Conservation (phyloP, 768 basidiomycete genomes). For the Mycena epipterygia region DNA sequence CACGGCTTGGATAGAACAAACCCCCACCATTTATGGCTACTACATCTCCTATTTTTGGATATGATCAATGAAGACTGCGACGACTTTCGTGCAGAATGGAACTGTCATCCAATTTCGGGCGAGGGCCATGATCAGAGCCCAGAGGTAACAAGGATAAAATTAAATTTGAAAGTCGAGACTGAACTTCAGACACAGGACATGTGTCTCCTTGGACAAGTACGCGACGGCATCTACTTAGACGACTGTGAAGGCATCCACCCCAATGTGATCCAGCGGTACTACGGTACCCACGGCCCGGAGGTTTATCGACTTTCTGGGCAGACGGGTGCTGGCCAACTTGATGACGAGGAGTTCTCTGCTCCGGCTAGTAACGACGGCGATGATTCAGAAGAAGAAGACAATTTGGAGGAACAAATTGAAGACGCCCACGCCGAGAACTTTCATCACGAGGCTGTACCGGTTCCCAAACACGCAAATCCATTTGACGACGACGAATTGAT, state of each 20-base stretch:
- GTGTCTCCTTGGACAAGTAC: slow-evolving; percentile 14
- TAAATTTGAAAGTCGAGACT: background rate
- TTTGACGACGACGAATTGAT: slow-evolving; percentile 14
- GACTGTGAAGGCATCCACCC: slow-evolving; percentile 27
- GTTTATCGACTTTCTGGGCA: background rate
- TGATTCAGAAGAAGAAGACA: background rate
- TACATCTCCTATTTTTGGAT: slow-evolving; percentile 17
- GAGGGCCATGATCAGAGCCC: too few relatives aligned
- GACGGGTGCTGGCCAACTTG: slow-evolving; percentile 29
- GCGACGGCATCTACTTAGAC: slow-evolving; percentile 13
- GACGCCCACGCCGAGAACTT: slow-evolving; percentile 17
- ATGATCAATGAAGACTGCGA: slow-evolving; percentile 18
- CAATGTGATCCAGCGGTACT: slow-evolving; percentile 15
- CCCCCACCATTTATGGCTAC: too few relatives aligned
- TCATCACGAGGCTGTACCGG: slow-evolving; percentile 15
- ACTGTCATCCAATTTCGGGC: too few relatives aligned
- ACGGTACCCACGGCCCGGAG: slow-evolving; percentile 15
- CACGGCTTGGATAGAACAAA: slow-evolving; percentile 15
- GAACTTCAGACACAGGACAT: slow-evolving; percentile 13
- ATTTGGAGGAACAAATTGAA: slow-evolving; percentile 10
- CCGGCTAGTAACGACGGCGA: background rate
- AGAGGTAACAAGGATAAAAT: background rate
- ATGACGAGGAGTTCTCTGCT: background rate
- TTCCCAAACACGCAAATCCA: slow-evolving; percentile 22
- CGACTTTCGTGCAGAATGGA: too few relatives aligned